These are phyloP conservation scores for Falciphora oryzae DNA, from an alignment of 2,329 filamentous ascomycete genomes.

Conservation along the genomic window DNA sequence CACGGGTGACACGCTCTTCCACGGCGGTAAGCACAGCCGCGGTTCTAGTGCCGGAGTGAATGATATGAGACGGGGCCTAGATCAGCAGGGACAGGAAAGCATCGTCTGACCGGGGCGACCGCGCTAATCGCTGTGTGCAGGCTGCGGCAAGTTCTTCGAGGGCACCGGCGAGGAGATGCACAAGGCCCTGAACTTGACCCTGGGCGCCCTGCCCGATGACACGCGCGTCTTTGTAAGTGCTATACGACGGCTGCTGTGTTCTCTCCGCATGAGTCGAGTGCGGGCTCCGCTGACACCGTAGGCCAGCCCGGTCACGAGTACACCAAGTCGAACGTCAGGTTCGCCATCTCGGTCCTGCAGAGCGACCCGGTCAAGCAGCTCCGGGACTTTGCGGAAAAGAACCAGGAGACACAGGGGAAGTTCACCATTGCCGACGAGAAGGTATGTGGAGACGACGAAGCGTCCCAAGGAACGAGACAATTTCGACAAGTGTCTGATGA, in stretches of 20 bases:
- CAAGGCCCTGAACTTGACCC: conserved; percentile 78
- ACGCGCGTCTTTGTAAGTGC: conserved; percentile 80
- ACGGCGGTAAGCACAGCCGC: conserved; percentile 56
- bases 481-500: too few relatives aligned
- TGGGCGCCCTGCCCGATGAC: conserved; percentile 77
- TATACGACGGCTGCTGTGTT: too few relatives aligned
- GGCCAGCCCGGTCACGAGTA: conserved; percentile 88
- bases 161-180: conserved; percentile 88
- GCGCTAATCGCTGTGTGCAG: conserved; percentile 32
- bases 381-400: conserved; percentile 67
- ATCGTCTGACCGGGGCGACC: too few relatives aligned
- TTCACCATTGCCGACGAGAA: conserved; percentile 98
- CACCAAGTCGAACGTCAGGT: conserved; percentile 94
- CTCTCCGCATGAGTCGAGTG: neutral
- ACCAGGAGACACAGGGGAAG: conserved; percentile 86
- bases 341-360: conserved; percentile 69
- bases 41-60: too few relatives aligned
- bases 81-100: too few relatives aligned
- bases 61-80: too few relatives aligned
- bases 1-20: conserved; percentile 94
- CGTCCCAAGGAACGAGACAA: too few relatives aligned
- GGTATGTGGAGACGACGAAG: conserved; percentile 39
- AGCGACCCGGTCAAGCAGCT: conserved; percentile 73
- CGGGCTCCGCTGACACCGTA: neutral
- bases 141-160: conserved; percentile 95